Evolutionary conservation across 805 yeast genomes (phyloP), one percentile per base, ranked within the genome.

Genomic region (Metschnikowia cerradonensis): DNA sequence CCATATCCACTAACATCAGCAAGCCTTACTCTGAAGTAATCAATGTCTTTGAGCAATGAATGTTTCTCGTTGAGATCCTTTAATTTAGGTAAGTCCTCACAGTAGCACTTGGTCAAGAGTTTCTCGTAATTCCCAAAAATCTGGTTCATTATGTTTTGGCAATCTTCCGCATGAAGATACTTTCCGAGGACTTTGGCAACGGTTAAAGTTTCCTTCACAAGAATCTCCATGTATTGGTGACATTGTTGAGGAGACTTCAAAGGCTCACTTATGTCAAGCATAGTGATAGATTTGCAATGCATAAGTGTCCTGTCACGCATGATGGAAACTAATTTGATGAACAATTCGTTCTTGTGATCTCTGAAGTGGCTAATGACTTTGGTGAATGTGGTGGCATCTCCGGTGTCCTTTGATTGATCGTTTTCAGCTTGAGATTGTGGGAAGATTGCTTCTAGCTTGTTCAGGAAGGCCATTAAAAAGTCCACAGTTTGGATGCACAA

Each of bases 161-260:
- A 75, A 49, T 80, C 81, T 15, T 67, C 55, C 45, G 74, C 75
- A 0, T 86, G 81, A 37, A 86, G 67, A 60, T 83, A 82, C 52
- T 80, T 78, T 38, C 75, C 76, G 26, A 86, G 70, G 5, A 83
- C 84, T 52, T 80, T 78, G 2, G 83, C 72, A 26, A 87, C 82
- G 0, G 86, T 81, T n/a, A 74, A 59, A 0, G 89, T 83, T 52
- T 86, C 90, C 55, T 81, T 83, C 41, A 84, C 83, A 37, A 86
- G 65, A 1, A 77, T 75, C 51, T 78, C 83, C 88, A 86, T 84
- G 60, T 84, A 86, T 33, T 65, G 70, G 60, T 84, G 85, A 41
- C 82, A 81, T 47, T 76, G 79, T 13, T 70, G 74, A 2, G 77
- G 71, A 7, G 67, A 70, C 19, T 67, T 63, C 2, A 73, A 50